These are phyloP conservation scores for Sporothrix inflata DNA, from an alignment of 2,329 filamentous ascomycete species.

Conservation along the genomic window DNA sequence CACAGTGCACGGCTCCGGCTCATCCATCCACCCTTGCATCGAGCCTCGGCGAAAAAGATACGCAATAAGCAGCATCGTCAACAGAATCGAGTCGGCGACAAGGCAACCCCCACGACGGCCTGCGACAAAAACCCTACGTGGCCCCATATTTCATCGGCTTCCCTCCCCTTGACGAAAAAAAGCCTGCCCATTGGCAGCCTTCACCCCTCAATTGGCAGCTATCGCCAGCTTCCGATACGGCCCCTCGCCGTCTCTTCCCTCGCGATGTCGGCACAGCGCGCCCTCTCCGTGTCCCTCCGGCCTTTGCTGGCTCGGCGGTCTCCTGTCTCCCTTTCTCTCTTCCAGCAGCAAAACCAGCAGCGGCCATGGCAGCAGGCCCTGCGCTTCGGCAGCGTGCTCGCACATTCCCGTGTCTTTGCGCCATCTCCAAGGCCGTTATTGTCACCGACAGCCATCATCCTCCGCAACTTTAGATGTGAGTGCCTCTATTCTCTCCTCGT, in stretches of 20 bases:
- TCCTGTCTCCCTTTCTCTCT: not conserved
- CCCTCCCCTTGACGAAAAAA: not conserved
- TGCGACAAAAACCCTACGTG: not conserved
- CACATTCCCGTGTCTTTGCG: not conserved
- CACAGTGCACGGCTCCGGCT: not conserved
- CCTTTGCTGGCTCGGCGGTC: not conserved
- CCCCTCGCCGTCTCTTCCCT: not conserved
- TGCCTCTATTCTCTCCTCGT: not conserved
- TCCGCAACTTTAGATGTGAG: not conserved
- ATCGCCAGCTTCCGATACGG: not conserved
- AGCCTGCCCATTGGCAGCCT: not conserved
- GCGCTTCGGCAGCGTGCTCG: not conserved
- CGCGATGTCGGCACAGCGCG: conserved; percentile 3
- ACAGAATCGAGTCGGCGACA: not conserved
- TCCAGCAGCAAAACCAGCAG: conserved; percentile 3
- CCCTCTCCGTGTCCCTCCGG: conserved; percentile 9
- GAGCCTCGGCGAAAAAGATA: conserved; percentile 14
- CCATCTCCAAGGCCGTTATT: not conserved
- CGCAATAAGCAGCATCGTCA: not conserved
- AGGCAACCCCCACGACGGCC: not conserved
- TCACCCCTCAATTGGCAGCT: not conserved
- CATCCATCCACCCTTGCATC: not conserved
- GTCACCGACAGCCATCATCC: not conserved
- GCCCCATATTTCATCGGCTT: too few relatives aligned
- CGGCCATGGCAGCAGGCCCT: conserved; percentile 10